A percentile compares a stretch with the other conserved stretches of the same genome.
phyloP scores from a whole-genome alignment of 306 rosid genomes.

The Sicyos baderoa region DNA sequence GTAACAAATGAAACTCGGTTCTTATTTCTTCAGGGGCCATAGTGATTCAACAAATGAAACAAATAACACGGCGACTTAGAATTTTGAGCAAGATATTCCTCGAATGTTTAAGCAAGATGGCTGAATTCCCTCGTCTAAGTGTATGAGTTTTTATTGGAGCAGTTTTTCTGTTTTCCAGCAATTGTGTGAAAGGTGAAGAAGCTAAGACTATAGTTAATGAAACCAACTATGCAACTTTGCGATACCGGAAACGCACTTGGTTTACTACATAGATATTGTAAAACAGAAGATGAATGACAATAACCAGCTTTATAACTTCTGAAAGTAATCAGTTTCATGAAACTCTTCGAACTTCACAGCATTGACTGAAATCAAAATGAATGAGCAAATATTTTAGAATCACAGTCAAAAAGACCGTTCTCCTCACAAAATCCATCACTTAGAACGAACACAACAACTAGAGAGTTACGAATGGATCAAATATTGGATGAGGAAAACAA shows the following conservation, averaged over 20 bases:
- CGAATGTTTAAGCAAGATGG: background rate
- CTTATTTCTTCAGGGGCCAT: background rate
- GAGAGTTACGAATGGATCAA: background rate
- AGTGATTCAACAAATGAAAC: background rate
- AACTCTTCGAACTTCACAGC: slow-evolving; percentile 11
- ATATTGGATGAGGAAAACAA: background rate
- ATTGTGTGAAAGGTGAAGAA: background rate
- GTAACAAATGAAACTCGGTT: background rate
- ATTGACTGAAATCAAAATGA: slow-evolving; percentile 5
- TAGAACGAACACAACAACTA: background rate
- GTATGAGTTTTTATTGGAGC: background rate
- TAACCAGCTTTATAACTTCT: background rate
- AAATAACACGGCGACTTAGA: background rate
- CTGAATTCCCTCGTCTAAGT: background rate
- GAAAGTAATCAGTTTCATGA: background rate
- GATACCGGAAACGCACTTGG: background rate
- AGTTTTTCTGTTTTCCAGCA: background rate
- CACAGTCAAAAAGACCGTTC: background rate
- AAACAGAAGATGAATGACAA: background rate
- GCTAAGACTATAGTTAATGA: background rate
- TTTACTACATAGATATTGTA: background rate
- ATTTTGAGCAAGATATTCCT: background rate
- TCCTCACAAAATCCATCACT: background rate
- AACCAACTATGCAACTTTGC: background rate
- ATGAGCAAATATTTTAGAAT: background rate